Evolutionary conservation across 208 protist genomes (phyloP).

Genomic region (Trypanosoma vivax): DNA sequence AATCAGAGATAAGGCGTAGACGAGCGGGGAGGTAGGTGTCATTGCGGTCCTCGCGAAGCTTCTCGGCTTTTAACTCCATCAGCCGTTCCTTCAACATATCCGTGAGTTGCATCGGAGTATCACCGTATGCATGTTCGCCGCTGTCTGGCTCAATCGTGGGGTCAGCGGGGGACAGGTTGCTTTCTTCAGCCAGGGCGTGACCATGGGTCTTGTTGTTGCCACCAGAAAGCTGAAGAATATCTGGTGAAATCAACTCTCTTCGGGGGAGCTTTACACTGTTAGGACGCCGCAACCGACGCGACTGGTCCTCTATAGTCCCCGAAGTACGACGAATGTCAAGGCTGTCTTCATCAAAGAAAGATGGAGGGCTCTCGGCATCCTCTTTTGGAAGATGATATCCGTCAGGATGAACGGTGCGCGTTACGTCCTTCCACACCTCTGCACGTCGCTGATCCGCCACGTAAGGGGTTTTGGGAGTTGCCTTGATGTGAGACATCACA

Average conservation of each 20-base stretch:
- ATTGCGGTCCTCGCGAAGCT: slow-evolving; percentile 65
- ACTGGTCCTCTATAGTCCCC: slow-evolving; percentile 7
- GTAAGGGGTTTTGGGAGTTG: slow-evolving; percentile 12
- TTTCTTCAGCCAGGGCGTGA: slow-evolving; percentile 31
- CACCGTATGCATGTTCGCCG: slow-evolving; percentile 47
- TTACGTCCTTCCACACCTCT: slow-evolving; percentile 47
- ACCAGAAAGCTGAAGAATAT: slow-evolving; percentile 68
- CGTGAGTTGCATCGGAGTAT: slow-evolving; percentile 80
- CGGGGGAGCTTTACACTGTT: background rate
- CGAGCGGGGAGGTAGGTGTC: slow-evolving; percentile 69
- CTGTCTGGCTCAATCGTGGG: slow-evolving; percentile 49
- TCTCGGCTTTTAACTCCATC: slow-evolving; percentile 81
- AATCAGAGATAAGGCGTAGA: slow-evolving; percentile 31
- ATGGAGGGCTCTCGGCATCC: slow-evolving; percentile 10
- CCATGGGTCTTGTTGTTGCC: slow-evolving; percentile 48
- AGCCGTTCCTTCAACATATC: slow-evolving; percentile 86
- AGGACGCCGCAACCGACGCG: background rate
- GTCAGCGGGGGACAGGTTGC: slow-evolving; percentile 68
- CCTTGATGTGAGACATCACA: slow-evolving; percentile 64
- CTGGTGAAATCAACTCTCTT: slow-evolving; percentile 42
- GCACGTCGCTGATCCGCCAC: slow-evolving; percentile 25
- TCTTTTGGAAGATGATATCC: slow-evolving; percentile 19
- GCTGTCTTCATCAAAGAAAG: slow-evolving; percentile 76
- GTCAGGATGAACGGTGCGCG: slow-evolving; percentile 50
- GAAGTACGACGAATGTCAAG: slow-evolving; percentile 58